A percentile compares a stretch with the other conserved stretches of the same genome.
phyloP scores from a whole-genome alignment of 257 asterid species.

The Salvia hispanica region DNA sequence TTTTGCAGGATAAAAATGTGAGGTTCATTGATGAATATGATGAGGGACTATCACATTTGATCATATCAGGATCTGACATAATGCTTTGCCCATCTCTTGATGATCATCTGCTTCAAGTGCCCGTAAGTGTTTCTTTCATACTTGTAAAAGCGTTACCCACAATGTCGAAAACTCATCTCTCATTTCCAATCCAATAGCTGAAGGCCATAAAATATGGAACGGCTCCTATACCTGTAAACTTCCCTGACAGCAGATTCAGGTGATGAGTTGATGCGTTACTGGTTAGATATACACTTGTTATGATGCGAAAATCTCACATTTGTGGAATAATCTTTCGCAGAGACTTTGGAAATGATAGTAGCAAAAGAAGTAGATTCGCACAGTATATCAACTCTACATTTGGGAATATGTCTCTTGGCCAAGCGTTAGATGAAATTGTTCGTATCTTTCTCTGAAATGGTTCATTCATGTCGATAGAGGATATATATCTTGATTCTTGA shows the following conservation, averaged over 20 bases:
- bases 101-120: conserved; percentile 67
- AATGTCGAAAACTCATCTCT: not conserved
- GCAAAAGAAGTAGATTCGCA: conserved; percentile 45
- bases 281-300: not conserved
- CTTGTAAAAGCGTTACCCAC: not conserved
- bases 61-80: conserved; percentile 75
- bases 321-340: conserved; percentile 36
- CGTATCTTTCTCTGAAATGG: conserved; percentile 17
- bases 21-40: conserved; percentile 58
- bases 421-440: conserved; percentile 76
- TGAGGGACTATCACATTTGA: conserved; percentile 63
- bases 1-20: conserved; percentile 55
- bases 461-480: not conserved
- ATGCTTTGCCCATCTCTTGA: conserved; percentile 70
- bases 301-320: conserved; percentile 22
- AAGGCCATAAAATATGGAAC: conserved; percentile 78
- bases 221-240: conserved; percentile 55
- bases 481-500: not conserved
- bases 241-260: conserved; percentile 47
- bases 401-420: conserved; percentile 50
- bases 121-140: conserved; percentile 45
- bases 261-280: conserved; percentile 26
- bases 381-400: conserved; percentile 49
- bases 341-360: conserved; percentile 40
- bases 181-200: conserved; percentile 40